A percentile compares a stretch with the other conserved stretches of the same genome.
Conservation (phyloP, 805 yeast genomes). For the Ogataea neopini region DNA sequence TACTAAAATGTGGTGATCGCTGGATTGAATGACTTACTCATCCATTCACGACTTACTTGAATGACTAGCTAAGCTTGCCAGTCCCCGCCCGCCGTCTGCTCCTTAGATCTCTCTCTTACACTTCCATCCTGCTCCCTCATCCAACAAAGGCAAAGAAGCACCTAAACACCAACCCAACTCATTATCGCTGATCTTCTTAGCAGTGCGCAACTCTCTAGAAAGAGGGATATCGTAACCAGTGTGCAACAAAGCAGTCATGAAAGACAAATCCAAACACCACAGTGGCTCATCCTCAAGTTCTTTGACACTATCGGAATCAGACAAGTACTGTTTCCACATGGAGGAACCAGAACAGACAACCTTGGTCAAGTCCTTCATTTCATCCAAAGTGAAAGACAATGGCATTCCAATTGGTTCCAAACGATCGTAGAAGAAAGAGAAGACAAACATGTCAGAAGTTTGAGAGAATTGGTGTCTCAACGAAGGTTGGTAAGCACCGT, state of each 20-base stretch:
- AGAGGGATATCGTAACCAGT: conserved; percentile 97
- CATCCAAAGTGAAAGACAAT: conserved; percentile 78
- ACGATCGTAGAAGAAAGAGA: conserved; percentile 94
- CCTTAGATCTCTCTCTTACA: conserved; percentile 43
- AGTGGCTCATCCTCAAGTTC: conserved; percentile 78
- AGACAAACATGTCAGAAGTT: conserved; percentile 77
- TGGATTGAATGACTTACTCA: too few species aligned
- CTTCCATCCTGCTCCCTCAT: conserved; percentile 72
- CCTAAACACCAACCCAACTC: conserved; percentile 99
- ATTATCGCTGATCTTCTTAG: conserved; percentile 81
- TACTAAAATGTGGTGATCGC: too few species aligned
- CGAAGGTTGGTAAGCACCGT: conserved; percentile 97
- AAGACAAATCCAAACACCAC: conserved; percentile 92
- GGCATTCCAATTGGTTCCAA: conserved; percentile 96
- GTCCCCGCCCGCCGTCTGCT: too few species aligned
- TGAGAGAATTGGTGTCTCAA: conserved; percentile 72
- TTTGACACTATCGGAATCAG: conserved; percentile 65
- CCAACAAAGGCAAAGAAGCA: conserved; percentile 89
- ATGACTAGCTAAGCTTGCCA: background rate
- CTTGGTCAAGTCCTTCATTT: conserved; percentile 76
- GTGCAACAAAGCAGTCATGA: conserved; percentile 86
- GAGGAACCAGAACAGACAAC: conserved; percentile 83
- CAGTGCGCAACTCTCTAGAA: conserved; percentile 86
- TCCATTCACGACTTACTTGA: too few species aligned
- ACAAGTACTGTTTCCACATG: conserved; percentile 67